Evolutionary conservation across 768 basidiomycete species (phyloP).

Genomic region (Pseudohyphozyma bogoriensis): DNA sequence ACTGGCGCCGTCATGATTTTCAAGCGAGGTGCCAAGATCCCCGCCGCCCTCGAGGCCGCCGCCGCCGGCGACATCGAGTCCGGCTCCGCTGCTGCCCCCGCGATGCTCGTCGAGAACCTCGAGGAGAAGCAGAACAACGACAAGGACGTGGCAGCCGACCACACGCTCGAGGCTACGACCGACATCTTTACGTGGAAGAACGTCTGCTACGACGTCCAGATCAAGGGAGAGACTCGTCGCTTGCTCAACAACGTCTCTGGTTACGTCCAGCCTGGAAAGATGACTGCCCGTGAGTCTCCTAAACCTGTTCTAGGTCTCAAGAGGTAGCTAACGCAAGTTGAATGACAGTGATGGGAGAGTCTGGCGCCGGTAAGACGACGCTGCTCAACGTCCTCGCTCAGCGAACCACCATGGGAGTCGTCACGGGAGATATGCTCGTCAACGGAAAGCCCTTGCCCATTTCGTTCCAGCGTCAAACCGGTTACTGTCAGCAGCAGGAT

Average conservation of each 20-base stretch:
- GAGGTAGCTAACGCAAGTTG: background rate
- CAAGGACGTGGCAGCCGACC: conserved; percentile 8
- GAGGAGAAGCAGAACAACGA: conserved; percentile 13
- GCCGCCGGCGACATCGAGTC: conserved; percentile 12
- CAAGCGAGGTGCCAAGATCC: conserved; percentile 34
- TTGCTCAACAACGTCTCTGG: conserved; percentile 30
- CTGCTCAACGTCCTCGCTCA: conserved; percentile 35
- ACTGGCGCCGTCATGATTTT: conserved; percentile 28
- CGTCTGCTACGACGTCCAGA: conserved; percentile 22
- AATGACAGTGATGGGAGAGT: conserved; percentile 41
- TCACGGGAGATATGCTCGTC: conserved; percentile 43
- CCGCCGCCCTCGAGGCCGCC: conserved; percentile 26
- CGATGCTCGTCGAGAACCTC: background rate
- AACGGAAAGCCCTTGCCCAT: conserved; percentile 40
- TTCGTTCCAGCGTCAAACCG: conserved; percentile 43
- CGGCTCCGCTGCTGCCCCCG: conserved; percentile 1
- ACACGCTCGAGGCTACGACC: conserved; percentile 16
- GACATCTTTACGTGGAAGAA: conserved; percentile 27
- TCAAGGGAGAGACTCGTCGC: conserved; percentile 27
- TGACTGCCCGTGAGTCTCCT: conserved; percentile 34
- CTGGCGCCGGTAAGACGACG: conserved; percentile 43
- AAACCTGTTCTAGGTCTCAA: conserved; percentile 2
- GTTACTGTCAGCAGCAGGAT: conserved; percentile 34
- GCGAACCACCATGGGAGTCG: conserved; percentile 41
- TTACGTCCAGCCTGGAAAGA: conserved; percentile 35